phyloP scores from a whole-genome alignment of 495 filamentous ascomycete species.

The Penicillium cosmopolitanum region DNA sequence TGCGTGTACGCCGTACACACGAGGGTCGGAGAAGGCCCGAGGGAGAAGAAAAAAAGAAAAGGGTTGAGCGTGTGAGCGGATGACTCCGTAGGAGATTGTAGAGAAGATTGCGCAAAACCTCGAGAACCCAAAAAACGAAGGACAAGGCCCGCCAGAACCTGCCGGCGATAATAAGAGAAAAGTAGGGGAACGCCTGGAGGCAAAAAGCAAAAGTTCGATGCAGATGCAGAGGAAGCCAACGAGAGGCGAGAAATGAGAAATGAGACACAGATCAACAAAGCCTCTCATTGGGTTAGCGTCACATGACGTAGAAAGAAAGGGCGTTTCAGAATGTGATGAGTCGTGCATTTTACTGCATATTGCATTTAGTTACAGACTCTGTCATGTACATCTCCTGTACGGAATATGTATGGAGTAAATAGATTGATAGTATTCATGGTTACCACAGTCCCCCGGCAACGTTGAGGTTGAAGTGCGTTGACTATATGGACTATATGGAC shows the following conservation, averaged over 20 bases:
- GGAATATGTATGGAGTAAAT: no score
- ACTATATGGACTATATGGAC: no score
- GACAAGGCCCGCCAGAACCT: not conserved
- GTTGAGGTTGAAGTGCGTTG: no score
- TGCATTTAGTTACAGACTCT: not conserved
- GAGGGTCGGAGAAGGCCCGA: conserved; percentile 8
- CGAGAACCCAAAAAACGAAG: not conserved
- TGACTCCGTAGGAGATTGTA: no score
- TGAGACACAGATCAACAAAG: conserved; percentile 37
- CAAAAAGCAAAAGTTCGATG: conserved; percentile 1
- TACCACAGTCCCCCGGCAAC: no score
- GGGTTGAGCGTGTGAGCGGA: conserved; percentile 8
- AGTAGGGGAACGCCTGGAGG: conserved; percentile 9
- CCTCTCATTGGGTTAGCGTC: conserved; percentile 29
- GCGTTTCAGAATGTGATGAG: conserved; percentile 20
- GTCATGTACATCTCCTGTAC: no score
- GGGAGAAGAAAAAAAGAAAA: conserved; percentile 10
- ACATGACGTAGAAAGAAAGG: conserved; percentile 31
- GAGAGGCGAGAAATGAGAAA: conserved; percentile 16
- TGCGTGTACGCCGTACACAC: conserved; percentile 13
- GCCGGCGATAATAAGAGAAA: conserved; percentile 9
- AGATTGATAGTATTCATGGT: no score
- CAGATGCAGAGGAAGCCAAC: conserved; percentile 1
- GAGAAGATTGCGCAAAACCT: not conserved
- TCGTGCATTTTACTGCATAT: not conserved